Conservation (phyloP, 208 protist species). For the Wallacemonas sp. region DNA sequence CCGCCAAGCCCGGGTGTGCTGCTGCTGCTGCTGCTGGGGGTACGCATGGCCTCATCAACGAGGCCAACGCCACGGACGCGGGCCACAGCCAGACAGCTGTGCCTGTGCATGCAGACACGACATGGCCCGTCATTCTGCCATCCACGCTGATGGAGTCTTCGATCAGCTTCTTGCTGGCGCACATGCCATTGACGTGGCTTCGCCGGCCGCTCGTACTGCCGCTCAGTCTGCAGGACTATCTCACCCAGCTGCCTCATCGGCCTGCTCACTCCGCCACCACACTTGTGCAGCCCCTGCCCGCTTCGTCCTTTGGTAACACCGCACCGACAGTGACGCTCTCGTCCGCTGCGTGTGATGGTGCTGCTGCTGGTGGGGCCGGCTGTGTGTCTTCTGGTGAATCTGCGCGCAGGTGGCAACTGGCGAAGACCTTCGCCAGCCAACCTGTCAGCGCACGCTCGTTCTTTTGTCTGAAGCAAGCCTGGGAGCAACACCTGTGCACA, state of each 20-base stretch:
- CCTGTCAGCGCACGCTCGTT: slow-evolving; percentile 2
- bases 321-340: neutral
- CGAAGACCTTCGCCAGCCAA: slow-evolving; percentile 4
- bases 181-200: slow-evolving; percentile 61
- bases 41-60: too few species aligned
- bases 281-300: slow-evolving; percentile 8
- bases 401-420: neutral
- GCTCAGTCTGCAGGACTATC: slow-evolving; percentile 50
- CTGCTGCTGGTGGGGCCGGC: too few species aligned
- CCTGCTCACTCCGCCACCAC: slow-evolving; percentile 18
- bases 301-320: neutral
- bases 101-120: too few species aligned
- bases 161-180: slow-evolving; percentile 46
- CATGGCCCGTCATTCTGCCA: slow-evolving; percentile 31
- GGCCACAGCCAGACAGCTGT: too few species aligned
- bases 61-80: too few species aligned
- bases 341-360: too few species aligned
- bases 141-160: slow-evolving; percentile 71
- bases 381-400: too few species aligned
- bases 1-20: too few species aligned
- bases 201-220: slow-evolving; percentile 74
- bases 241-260: slow-evolving; percentile 72
- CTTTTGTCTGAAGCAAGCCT: slow-evolving; percentile 20
- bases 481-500: slow-evolving; percentile 37
- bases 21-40: too few species aligned